A percentile compares a stretch with the other conserved stretches of the same genome.
These are phyloP conservation scores for Thuja plicata DNA, from an alignment of 83 land plant genomes.

Conservation along the genomic window DNA sequence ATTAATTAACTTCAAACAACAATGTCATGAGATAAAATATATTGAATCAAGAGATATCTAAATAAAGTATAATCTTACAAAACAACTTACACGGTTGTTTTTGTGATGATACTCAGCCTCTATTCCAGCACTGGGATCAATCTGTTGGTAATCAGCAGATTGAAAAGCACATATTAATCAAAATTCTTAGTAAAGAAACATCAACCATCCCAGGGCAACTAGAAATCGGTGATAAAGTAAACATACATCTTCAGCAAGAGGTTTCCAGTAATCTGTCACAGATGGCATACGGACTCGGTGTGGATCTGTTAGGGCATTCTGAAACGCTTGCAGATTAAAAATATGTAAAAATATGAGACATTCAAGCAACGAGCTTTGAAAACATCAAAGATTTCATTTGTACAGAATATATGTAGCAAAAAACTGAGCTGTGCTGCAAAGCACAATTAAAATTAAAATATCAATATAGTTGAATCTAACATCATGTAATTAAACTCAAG, in stretches of 20 bases:
- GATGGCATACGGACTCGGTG: slow-evolving; percentile 79
- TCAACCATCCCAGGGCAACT: neutral
- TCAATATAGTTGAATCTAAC: neutral
- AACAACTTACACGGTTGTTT: slow-evolving; percentile 65
- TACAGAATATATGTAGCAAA: neutral
- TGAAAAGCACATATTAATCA: neutral
- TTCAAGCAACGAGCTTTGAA: neutral
- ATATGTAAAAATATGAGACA: neutral
- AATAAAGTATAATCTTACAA: neutral
- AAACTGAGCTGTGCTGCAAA: neutral
- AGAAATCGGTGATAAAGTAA: neutral
- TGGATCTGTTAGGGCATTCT: slow-evolving; percentile 90
- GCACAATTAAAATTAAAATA: neutral
- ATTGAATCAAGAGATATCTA: neutral
- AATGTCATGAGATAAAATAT: neutral
- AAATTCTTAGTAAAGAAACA: neutral
- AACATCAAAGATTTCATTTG: neutral
- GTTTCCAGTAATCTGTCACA: slow-evolving; percentile 84
- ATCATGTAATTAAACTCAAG: neutral
- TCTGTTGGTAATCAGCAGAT: slow-evolving; percentile 39
- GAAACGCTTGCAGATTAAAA: slow-evolving; percentile 9
- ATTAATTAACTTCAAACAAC: neutral
- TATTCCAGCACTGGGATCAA: slow-evolving; percentile 93
- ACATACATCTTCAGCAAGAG: slow-evolving; percentile 95
- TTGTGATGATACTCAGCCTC: slow-evolving; percentile 97